A percentile compares a stretch with the other conserved stretches of the same genome.
These are phyloP conservation scores for Venturia nashicola DNA, from an alignment of 2,329 filamentous ascomycete species.

Conservation along the genomic window DNA sequence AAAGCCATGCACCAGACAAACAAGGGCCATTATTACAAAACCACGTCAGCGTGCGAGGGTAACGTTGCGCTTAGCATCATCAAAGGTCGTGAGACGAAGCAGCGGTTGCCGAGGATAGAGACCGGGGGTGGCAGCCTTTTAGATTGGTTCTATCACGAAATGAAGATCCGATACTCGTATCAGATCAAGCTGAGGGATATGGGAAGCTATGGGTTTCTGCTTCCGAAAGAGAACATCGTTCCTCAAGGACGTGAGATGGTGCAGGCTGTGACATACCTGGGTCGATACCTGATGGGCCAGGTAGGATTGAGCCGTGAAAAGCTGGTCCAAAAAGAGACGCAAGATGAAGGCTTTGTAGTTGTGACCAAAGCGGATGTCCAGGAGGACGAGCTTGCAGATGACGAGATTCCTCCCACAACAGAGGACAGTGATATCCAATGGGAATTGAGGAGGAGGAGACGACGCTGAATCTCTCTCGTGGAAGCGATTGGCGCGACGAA, in stretches of 20 bases:
- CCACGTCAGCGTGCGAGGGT: conserved; percentile 78
- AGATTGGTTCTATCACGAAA: conserved; percentile 90
- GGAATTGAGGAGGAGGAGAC: conserved; percentile 3
- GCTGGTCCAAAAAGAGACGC: not conserved
- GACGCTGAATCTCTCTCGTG: not conserved
- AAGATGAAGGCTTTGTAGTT: not conserved
- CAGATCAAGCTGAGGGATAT: conserved; percentile 91
- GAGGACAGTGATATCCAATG: not conserved
- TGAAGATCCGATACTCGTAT: conserved; percentile 73
- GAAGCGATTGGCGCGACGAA: not conserved
- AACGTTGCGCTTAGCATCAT: conserved; percentile 38
- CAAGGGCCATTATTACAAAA: conserved; percentile 48
- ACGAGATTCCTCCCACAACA: not conserved
- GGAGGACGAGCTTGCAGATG: not conserved
- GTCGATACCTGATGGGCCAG: conserved; percentile 53
- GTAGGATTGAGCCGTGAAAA: conserved; percentile 3
- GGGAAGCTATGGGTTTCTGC: conserved; percentile 84
- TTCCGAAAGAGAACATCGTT: conserved; percentile 76
- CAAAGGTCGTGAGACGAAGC: conserved; percentile 16
- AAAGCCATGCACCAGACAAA: conserved; percentile 78
- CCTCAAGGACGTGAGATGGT: conserved; percentile 83
- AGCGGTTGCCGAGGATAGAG: conserved; percentile 47
- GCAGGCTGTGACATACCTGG: conserved; percentile 72
- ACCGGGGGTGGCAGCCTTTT: conserved; percentile 73
- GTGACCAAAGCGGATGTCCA: not conserved